Evolutionary conservation across 2,329 filamentous ascomycete genomes (phyloP), one percentile per base, ranked within the genome.

Genomic region (Alternaria arbusti): DNA sequence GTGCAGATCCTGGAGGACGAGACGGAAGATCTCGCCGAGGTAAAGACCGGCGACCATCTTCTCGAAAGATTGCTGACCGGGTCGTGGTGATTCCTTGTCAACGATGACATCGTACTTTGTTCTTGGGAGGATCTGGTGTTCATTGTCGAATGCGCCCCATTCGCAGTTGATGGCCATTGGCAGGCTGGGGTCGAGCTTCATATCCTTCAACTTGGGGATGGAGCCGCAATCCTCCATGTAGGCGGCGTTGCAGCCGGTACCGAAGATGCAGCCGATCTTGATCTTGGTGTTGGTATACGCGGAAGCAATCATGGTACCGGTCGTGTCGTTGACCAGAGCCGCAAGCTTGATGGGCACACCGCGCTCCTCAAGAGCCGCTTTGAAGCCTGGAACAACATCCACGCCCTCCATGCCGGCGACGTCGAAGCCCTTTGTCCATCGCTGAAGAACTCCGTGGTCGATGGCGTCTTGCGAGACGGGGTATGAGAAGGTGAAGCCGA

Each of bases 151-250:
- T 32, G 95, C 94, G 67, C 95, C 95, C 88, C 94, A 98, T 82
- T 98, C 95, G 84, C 95, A 97, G 86, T 98, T 98, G 84, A 98
- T 97, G 52, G 93, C 94, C 88, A 98, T 96, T 50, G 91, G 93
- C 64, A 89, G 89, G 65, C 96, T 90, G 0, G 93, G 85, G 54
- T 94, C 91, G 40, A 98, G 87, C 75, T 96, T 96, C 86, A 97
- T 88, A 83, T 97, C 89, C 11, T 91, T 93, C 58, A 99, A 88
- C 86, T 99, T 99, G 69, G 94, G 95, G 69, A 99, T 93, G 12
- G 91, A 92, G 69, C 93, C 94, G 68, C 89, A 92, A 75, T 96
- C 83, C 82, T 99, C 96, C 91, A 99, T 97, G 84, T 99, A 99
- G 43, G 96, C 96, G 44, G 95, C 96, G 76, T 99, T 99, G 84